phyloP scores from a whole-genome alignment of 176 grass and related monocot species.

The Phragmites australis region DNA sequence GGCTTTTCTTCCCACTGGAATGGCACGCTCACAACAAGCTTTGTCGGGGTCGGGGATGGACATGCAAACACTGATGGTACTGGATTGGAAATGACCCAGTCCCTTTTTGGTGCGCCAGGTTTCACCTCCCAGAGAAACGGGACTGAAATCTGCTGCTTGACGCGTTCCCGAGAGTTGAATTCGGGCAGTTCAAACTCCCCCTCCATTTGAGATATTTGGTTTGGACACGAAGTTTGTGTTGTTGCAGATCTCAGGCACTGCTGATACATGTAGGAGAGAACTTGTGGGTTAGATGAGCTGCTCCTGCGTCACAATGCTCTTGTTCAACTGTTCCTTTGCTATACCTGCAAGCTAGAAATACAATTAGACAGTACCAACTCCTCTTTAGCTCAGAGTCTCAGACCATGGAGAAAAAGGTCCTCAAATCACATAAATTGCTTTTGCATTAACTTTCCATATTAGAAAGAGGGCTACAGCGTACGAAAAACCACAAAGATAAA shows the following conservation, averaged over 20 bases:
- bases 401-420: constrained; percentile 25
- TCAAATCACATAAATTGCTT: constrained; percentile 30
- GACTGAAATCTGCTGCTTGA: constrained; percentile 82
- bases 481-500: neutral
- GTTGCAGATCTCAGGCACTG: neutral
- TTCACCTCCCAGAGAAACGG: constrained; percentile 84
- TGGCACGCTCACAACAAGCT: constrained; percentile 77
- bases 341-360: constrained; percentile 42
- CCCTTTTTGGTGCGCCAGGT: constrained; percentile 56
- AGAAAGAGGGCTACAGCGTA: neutral
- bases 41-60: constrained; percentile 56
- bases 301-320: constrained; percentile 71
- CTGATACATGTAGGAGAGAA: constrained; percentile 45
- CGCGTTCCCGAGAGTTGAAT: constrained; percentile 53
- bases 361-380: constrained; percentile 46
- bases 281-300: constrained; percentile 76
- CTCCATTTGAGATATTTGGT: constrained; percentile 43
- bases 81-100: constrained; percentile 59
- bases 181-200: constrained; percentile 51
- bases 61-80: constrained; percentile 33
- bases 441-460: constrained; percentile 25
- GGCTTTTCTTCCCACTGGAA: constrained; percentile 96
- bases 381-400: constrained; percentile 43
- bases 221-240: constrained; percentile 26
- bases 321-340: constrained; percentile 69